Base-by-base conservation (phyloP, 2,329 filamentous ascomycete species). In the Ceratocystis alfenasii region DNA sequence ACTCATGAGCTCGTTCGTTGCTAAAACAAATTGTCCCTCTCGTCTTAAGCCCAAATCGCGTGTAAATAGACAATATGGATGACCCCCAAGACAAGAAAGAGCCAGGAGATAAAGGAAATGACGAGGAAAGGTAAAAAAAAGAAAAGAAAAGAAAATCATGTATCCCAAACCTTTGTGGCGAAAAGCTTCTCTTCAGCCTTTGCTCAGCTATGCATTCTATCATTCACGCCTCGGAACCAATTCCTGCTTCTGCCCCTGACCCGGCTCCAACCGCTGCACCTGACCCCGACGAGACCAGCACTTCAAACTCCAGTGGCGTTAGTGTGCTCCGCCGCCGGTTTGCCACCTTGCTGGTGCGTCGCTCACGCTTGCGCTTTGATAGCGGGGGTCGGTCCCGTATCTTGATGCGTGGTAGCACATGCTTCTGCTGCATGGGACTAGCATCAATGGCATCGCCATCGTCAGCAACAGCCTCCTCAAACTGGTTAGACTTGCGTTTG, bases 281-380 rank as follows among this genome's bases (percentile, higher is more conserved):
- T 0, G 48, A 57, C 50, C 63, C 63, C 41, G 46, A 45, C 22
- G 41, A 59, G 20, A 66, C 48, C 30, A 66, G 60, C 44, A 60
- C 57, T 25, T 88, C 82, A 72, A 92, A 75, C 74, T 93, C 89
- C 79, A 87, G 87, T 2, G 87, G 85, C 71, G 83, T 90, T 41
- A 93, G 76, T 22, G 88, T 92, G 71, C 87, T 90, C 73, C 89
- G 81, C 72, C 88, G 80, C 72, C 87, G 78, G 68, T 81, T 86
- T 2, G 83, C 79, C 7, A 74, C 78, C 76, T 77, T 86, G 74
- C 73, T 84, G 71, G 74, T 78, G 72, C 76, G 81, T 73, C 75
- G 78, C 71, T 78, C 83, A 53, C 80, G 76, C 72, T 82, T 82
- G 41, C 80, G 77, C 73, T 78, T 78, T 61, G 74, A 72, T 3